Evolutionary conservation across 2,329 filamentous ascomycete genomes (phyloP).

Genomic region (Ophiostoma ips): DNA sequence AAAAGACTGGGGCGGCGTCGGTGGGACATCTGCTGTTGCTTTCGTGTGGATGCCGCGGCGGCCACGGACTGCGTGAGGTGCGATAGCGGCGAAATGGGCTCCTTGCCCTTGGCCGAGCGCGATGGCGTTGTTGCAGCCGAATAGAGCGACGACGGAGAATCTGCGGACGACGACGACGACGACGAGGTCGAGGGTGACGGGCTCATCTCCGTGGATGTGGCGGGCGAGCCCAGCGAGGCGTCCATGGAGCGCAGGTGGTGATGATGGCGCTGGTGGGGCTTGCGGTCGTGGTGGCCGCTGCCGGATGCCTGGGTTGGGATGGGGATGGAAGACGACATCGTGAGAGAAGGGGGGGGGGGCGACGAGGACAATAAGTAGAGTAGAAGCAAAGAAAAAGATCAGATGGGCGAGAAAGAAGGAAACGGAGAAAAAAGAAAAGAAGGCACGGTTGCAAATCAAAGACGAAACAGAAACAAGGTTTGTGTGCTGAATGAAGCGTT

Average conservation of each 20-base stretch:
- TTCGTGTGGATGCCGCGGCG: slow-evolving; percentile 28
- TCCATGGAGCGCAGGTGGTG: slow-evolving; percentile 10
- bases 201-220: slow-evolving; percentile 7
- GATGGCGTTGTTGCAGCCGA: slow-evolving; percentile 36
- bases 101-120: slow-evolving; percentile 30
- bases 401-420: background rate
- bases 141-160: slow-evolving; percentile 30
- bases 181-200: slow-evolving; percentile 23
- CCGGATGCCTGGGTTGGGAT: slow-evolving; percentile 37
- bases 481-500: no score
- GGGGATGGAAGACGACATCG: slow-evolving; percentile 55
- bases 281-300: slow-evolving; percentile 10
- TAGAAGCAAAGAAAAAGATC: background rate
- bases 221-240: slow-evolving; percentile 5
- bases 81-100: slow-evolving; percentile 25
- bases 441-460: background rate
- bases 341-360: slow-evolving; percentile 4
- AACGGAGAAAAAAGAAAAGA: background rate
- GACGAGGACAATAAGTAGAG: background rate
- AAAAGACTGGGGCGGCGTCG: slow-evolving; percentile 46
- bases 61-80: slow-evolving; percentile 17
- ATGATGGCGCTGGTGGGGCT: slow-evolving; percentile 7
- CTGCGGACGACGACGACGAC: slow-evolving; percentile 22
- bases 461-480: background rate
- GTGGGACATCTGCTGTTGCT: slow-evolving; percentile 31